Percentiles rank a stretch among this genome's conserved stretches.
Conservation (phyloP, 306 rosid genomes). For the Betula pendula region DNA sequence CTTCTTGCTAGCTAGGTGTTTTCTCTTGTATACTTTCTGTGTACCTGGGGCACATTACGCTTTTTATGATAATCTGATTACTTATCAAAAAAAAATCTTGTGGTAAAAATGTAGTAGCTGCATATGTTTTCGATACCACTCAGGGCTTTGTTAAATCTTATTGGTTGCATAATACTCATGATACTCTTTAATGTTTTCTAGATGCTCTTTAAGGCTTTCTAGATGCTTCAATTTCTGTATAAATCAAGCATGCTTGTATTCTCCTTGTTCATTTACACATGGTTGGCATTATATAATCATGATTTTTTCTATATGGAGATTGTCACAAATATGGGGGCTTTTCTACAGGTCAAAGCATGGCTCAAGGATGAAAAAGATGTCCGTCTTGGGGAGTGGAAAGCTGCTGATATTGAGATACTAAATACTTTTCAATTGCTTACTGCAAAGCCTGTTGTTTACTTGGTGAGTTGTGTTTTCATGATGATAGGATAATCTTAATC, state of each 20-base stretch:
- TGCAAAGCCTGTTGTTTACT: slow-evolving; percentile 94
- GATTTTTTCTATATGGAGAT: background rate
- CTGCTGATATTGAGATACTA: slow-evolving; percentile 85
- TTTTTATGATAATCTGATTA: too few relatives aligned
- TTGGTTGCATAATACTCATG: background rate
- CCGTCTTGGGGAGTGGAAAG: slow-evolving; percentile 96
- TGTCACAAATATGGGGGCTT: slow-evolving; percentile 23
- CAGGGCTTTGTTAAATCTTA: too few relatives aligned
- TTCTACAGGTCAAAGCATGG: slow-evolving; percentile 70
- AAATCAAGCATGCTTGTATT: background rate
- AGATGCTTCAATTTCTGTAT: background rate
- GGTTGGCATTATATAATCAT: background rate
- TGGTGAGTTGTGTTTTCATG: slow-evolving; percentile 48
- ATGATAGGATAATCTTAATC: background rate
- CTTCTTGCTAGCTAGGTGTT: too few relatives aligned
- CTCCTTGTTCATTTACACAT: background rate
- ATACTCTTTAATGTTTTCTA: background rate
- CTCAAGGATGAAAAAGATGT: slow-evolving; percentile 87
- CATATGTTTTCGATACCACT: too few relatives aligned
- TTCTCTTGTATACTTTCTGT: too few relatives aligned
- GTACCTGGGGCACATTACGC: too few relatives aligned
- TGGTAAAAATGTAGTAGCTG: background rate
- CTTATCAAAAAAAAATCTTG: too few relatives aligned
- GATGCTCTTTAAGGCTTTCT: background rate
- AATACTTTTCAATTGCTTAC: slow-evolving; percentile 94